phyloP scores from a whole-genome alignment of 371 early-diverging fungal genomes.

The Sporodiniella umbellata region DNA sequence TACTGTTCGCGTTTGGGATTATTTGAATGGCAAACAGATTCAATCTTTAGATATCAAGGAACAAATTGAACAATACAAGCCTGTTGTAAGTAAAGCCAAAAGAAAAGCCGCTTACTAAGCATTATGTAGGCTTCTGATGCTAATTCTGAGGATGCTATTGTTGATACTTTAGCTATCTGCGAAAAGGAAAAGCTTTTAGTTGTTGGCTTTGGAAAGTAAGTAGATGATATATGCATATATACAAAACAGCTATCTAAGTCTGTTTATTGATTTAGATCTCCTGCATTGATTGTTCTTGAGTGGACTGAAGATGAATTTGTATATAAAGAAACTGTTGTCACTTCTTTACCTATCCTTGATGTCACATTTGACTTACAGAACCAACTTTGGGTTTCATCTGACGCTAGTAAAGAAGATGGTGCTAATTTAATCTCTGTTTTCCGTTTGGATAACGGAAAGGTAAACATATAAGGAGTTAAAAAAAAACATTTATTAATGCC shows the following conservation, averaged over 20 bases:
- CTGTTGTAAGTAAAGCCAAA: slow-evolving; percentile 25
- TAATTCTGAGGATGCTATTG: slow-evolving; percentile 41
- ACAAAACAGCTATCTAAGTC: neutral
- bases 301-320: slow-evolving; percentile 26
- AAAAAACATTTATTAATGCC: neutral
- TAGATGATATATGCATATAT: no score
- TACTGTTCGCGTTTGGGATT: slow-evolving; percentile 78
- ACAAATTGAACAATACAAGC: slow-evolving; percentile 43
- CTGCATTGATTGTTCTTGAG: slow-evolving; percentile 30
- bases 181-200: slow-evolving; percentile 17
- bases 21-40: slow-evolving; percentile 37
- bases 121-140: slow-evolving; percentile 31
- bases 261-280: slow-evolving; percentile 10
- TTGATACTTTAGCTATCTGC: slow-evolving; percentile 21
- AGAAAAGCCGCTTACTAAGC: no score
- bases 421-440: slow-evolving; percentile 17
- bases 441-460: slow-evolving; percentile 12
- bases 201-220: slow-evolving; percentile 42
- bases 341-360: slow-evolving; percentile 25
- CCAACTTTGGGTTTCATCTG: slow-evolving; percentile 31
- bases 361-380: slow-evolving; percentile 28
- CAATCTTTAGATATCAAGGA: slow-evolving; percentile 41
- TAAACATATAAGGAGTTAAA: slow-evolving; percentile 3
- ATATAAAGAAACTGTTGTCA: slow-evolving; percentile 27
- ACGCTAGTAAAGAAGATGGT: slow-evolving; percentile 12